Percentiles rank a stretch among this genome's conserved stretches.
Conservation (phyloP, 2,329 filamentous ascomycete species). For the Uncinocarpus reesii region DNA sequence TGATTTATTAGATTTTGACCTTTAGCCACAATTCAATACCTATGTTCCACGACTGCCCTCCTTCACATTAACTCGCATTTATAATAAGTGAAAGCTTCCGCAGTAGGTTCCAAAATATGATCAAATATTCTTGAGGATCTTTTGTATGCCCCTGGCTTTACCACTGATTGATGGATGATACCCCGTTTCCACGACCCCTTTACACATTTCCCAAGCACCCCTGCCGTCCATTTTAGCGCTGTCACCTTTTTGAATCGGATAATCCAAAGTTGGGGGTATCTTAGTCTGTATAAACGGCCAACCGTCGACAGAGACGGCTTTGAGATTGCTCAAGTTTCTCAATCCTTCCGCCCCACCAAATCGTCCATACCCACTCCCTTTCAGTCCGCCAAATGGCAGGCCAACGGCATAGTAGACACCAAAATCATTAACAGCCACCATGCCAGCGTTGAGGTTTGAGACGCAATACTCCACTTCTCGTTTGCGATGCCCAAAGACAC, state of each 20-base stretch:
- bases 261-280: constrained; percentile 71
- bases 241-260: constrained; percentile 61
- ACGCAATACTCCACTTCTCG: constrained; percentile 56
- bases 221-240: constrained; percentile 44
- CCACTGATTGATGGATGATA: constrained; percentile 38
- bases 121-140: constrained; percentile 33
- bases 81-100: background rate
- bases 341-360: constrained; percentile 89
- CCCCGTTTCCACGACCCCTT: constrained; percentile 38
- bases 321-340: constrained; percentile 72
- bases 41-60: background rate
- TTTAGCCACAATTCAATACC: constrained; percentile 5
- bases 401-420: constrained; percentile 87
- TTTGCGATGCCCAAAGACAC: constrained; percentile 67
- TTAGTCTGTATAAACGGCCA: constrained; percentile 54
- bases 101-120: background rate
- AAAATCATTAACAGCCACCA: constrained; percentile 95
- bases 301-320: constrained; percentile 73
- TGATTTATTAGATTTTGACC: too few relatives aligned
- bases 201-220: constrained; percentile 50
- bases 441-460: constrained; percentile 62
- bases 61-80: background rate
- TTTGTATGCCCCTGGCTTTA: constrained; percentile 29
- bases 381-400: constrained; percentile 85
- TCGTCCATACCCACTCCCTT: constrained; percentile 79